Conservation (phyloP, 164 flowering plant species). For the Amborella trichopoda region DNA sequence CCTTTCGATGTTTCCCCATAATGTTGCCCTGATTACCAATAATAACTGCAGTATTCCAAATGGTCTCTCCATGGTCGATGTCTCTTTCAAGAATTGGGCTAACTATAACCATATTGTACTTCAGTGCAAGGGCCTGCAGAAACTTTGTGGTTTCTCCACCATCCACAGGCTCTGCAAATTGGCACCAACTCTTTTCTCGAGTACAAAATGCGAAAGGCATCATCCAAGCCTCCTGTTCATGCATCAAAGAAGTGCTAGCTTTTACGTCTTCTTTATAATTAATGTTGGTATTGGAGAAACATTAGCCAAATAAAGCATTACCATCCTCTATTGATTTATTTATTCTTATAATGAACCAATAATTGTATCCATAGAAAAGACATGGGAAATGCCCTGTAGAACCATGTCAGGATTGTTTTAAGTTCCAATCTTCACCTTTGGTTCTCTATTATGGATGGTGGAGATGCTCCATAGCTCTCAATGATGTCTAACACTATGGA, state of each 20-base stretch:
- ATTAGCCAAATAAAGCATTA: too few relatives aligned
- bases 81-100: constrained; percentile 96
- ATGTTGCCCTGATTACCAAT: constrained; percentile 95
- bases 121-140: constrained; percentile 60
- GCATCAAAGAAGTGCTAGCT: not conserved
- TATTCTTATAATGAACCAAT: too few relatives aligned
- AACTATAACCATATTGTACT: constrained; percentile 83
- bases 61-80: constrained; percentile 74
- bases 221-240: constrained; percentile 81
- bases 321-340: too few relatives aligned
- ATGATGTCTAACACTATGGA: too few relatives aligned
- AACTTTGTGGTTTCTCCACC: constrained; percentile 87
- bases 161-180: constrained; percentile 87
- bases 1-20: constrained; percentile 95
- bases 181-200: constrained; percentile 96
- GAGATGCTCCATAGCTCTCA: too few relatives aligned
- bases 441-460: too few relatives aligned
- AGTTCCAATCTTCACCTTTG: too few relatives aligned
- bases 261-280: too few relatives aligned
- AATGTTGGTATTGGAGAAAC: too few relatives aligned
- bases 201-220: constrained; percentile 99
- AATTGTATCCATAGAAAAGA: too few relatives aligned
- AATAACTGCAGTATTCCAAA: constrained; percentile 93
- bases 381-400: too few relatives aligned
- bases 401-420: too few relatives aligned